Base-by-base conservation (phyloP, 192 early-diverging fungal genomes). In the Allomyces macrogynus region DNA sequence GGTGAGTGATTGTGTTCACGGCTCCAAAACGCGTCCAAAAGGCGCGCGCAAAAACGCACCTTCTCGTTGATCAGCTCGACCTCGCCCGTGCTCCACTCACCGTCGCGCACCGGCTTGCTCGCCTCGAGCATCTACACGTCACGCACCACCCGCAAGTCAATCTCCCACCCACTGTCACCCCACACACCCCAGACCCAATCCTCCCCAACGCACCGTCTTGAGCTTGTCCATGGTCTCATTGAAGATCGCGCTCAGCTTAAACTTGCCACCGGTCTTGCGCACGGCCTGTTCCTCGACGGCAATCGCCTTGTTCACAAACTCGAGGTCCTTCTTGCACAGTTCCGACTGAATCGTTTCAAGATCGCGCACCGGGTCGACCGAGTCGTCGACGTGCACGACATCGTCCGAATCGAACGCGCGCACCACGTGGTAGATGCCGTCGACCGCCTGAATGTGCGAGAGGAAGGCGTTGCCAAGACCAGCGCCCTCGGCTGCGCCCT, bases 41-140 rank as follows among this genome's bases (percentile, higher is more conserved):
- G 22, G n/a, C 26, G 20, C 42, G 14, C 43, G 44, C 65, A 43
- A 44, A 23, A 16, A 23, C 65, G 49, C 43, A 43, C 24, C 49
- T 44, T 70, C 61, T 66, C 49, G 49, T 57, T 57, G 49, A 57
- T 57, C 49, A 57, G 49, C 49, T 57, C 49, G 49, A 92, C 78
- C 71, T 99, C 93, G 81, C 90, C 89, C 75, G 86, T 89, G 71
- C 71, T 78, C 95, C 95, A 99, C 40, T 81, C 78, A 60, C 89
- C 91, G 69, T 86, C 85, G 68, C 95, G 85, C 23, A 92, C 85
- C 66, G 94, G 91, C 72, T 88, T 87, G 72, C 88, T 87, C 10
- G 82, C 76, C 26, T 77, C 81, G 25, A 99, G 49, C 49, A 57
- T 57, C 49, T 57, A n/a, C 20, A 57, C 32, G 7, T 40, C 32